A percentile compares a stretch with the other conserved stretches of the same genome.
Evolutionary conservation across 1,284 basidiomycete species (phyloP).

Genomic region (Cerioporus squamosus): DNA sequence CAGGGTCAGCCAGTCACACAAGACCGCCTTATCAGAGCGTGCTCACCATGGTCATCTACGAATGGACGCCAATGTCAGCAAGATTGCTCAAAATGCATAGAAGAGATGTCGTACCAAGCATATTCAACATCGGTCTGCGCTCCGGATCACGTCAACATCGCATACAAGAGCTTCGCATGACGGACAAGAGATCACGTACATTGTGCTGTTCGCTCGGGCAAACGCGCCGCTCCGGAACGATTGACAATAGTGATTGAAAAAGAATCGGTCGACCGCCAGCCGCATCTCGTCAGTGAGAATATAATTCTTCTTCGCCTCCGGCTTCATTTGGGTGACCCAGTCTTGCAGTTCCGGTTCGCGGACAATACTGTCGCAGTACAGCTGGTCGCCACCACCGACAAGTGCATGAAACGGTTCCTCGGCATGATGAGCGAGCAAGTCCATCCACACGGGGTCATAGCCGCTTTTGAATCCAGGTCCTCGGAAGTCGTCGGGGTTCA

Average conservation of each 20-base stretch:
- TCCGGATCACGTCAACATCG: slow-evolving; percentile 33
- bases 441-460: slow-evolving; percentile 93
- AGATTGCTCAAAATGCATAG: neutral
- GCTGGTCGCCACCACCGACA: slow-evolving; percentile 85
- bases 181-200: slow-evolving; percentile 55
- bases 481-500: slow-evolving; percentile 80
- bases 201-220: slow-evolving; percentile 89
- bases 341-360: slow-evolving; percentile 81
- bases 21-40: neutral
- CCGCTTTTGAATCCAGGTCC: slow-evolving; percentile 76
- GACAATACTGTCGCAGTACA: slow-evolving; percentile 77
- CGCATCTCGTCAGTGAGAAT: slow-evolving; percentile 77
- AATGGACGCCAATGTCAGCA: slow-evolving; percentile 8
- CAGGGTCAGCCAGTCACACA: slow-evolving; percentile 5
- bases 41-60: slow-evolving; percentile 77
- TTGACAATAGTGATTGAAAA: slow-evolving; percentile 91
- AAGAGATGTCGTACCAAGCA: slow-evolving; percentile 41
- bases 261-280: slow-evolving; percentile 84
- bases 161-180: slow-evolving; percentile 41
- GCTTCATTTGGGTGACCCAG: slow-evolving; percentile 77
- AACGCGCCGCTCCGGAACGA: slow-evolving; percentile 90
- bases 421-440: slow-evolving; percentile 83
- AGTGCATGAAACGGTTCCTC: slow-evolving; percentile 85
- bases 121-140: slow-evolving; percentile 43
- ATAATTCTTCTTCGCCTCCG: slow-evolving; percentile 66